phyloP scores from a whole-genome alignment of 495 filamentous ascomycete species.

The Neurospora tetraspora region DNA sequence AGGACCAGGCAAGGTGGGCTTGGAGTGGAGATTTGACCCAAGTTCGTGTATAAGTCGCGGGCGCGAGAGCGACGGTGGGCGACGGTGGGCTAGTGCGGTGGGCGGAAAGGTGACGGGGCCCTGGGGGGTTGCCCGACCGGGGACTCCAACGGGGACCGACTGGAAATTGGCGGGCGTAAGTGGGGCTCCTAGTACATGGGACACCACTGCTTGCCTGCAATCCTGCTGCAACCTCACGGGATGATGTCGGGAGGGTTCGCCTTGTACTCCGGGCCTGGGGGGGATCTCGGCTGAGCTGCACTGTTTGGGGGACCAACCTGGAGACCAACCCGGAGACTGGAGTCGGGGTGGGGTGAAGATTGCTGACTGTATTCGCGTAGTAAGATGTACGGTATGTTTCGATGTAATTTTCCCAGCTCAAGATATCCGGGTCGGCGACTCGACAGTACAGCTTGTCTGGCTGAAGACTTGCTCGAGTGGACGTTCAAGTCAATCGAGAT shows the following conservation, averaged over 20 bases:
- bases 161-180: background rate
- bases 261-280: background rate
- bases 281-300: background rate
- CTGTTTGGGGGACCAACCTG: background rate
- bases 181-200: background rate
- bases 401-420: background rate
- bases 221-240: background rate
- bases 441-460: background rate
- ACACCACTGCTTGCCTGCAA: background rate
- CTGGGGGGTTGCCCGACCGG: background rate
- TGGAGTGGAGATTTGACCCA: constrained; percentile 21
- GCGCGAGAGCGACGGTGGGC: constrained; percentile 1
- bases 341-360: background rate
- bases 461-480: background rate
- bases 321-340: background rate
- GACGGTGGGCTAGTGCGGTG: background rate
- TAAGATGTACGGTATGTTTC: background rate
- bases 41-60: constrained; percentile 15
- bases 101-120: background rate
- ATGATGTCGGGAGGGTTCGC: background rate
- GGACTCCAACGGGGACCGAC: background rate
- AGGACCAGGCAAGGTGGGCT: constrained; percentile 19
- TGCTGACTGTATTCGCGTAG: background rate
- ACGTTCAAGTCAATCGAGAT: background rate
- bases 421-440: background rate